Conservation (phyloP, 805 yeast species). For the Lachancea nothofagi region DNA sequence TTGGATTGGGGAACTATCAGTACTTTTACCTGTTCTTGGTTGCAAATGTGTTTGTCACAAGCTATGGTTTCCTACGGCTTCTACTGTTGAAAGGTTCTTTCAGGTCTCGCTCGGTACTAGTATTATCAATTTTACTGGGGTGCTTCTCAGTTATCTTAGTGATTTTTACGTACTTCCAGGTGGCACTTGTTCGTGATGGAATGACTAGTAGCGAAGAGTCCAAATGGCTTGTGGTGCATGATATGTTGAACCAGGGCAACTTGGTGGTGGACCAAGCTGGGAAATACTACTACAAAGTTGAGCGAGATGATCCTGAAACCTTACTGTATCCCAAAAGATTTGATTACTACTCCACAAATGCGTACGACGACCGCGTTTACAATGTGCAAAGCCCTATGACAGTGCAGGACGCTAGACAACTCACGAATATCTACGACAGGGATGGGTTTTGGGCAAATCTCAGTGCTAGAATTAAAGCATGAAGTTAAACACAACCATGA, state of each 20-base stretch:
- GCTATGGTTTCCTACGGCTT: slow-evolving; percentile 39
- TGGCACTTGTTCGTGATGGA: slow-evolving; percentile 52
- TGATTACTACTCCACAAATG: slow-evolving; percentile 25
- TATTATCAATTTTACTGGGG: slow-evolving; percentile 41
- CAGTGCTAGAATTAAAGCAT: slow-evolving; percentile 10
- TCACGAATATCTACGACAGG: slow-evolving; percentile 30
- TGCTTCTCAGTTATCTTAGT: slow-evolving; percentile 40
- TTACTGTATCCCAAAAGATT: not conserved
- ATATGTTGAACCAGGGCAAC: slow-evolving; percentile 39
- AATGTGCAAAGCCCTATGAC: slow-evolving; percentile 10
- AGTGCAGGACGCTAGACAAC: slow-evolving; percentile 16
- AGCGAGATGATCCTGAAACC: slow-evolving; percentile 5
- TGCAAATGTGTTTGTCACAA: slow-evolving; percentile 41
- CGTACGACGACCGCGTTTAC: slow-evolving; percentile 25
- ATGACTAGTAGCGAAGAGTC: slow-evolving; percentile 70
- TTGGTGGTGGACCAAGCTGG: slow-evolving; percentile 25
- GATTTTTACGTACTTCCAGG: slow-evolving; percentile 42
- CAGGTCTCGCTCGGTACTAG: slow-evolving; percentile 24
- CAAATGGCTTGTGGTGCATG: slow-evolving; percentile 65
- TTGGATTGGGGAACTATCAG: slow-evolving; percentile 59
- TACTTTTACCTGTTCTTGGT: slow-evolving; percentile 55
- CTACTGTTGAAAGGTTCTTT: slow-evolving; percentile 12
- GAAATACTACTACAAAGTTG: slow-evolving; percentile 7
- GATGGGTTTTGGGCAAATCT: slow-evolving; percentile 26
- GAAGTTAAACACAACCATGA: too few relatives aligned